Conservation (phyloP, 192 early-diverging fungal genomes). For the Linnemannia schmuckeri region DNA sequence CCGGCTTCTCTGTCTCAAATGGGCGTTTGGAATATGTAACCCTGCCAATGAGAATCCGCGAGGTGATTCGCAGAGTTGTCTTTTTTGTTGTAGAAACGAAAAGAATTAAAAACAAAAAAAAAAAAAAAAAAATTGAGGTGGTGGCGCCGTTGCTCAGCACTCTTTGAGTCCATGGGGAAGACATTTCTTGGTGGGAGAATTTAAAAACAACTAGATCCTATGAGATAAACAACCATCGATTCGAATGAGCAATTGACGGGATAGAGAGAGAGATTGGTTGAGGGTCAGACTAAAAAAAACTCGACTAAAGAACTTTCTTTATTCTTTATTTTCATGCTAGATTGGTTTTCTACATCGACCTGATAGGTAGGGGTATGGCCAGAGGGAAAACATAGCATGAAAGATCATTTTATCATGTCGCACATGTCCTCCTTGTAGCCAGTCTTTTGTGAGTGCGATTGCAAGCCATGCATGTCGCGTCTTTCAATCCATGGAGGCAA, state of each 20-base stretch:
- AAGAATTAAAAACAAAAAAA: not conserved
- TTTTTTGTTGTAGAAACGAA: not conserved
- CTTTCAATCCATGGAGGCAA: not conserved
- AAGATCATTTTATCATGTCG: too few relatives aligned
- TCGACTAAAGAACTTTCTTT: not conserved
- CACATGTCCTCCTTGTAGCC: too few relatives aligned
- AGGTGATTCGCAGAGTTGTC: too few relatives aligned
- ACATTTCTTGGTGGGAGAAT: not conserved
- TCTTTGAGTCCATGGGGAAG: not conserved
- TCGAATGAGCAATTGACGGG: not conserved
- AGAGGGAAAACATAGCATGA: too few relatives aligned
- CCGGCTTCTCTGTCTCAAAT: not conserved
- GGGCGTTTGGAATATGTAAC: not conserved
- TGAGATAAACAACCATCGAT: not conserved
- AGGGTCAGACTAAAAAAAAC: too few relatives aligned
- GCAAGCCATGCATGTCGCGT: not conserved
- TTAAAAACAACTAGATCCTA: not conserved
- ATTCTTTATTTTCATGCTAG: conserved; percentile 1
- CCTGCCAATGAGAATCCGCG: not conserved
- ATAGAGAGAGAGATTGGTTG: not conserved
- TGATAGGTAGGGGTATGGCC: too few relatives aligned
- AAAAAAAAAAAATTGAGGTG: not conserved
- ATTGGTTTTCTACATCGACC: not conserved
- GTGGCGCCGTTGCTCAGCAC: not conserved
- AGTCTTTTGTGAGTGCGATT: not conserved